Base-by-base conservation (phyloP, 805 yeast genomes). In the Cyberlindnera japonica region DNA sequence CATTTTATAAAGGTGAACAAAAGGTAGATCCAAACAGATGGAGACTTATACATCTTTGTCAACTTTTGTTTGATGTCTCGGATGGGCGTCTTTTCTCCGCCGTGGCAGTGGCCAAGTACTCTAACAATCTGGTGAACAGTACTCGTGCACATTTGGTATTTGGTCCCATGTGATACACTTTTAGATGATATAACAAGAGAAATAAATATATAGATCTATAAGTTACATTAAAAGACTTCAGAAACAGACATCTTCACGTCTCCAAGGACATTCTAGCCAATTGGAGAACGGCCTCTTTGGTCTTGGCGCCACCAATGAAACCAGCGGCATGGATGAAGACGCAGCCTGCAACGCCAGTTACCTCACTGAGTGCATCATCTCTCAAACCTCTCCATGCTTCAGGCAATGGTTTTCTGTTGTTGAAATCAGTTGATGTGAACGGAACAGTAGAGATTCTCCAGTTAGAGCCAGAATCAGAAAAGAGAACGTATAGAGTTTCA, bases 241-340 rank as follows among this genome's bases (percentile, higher is more conserved):
- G n/a, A n/a, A n/a, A n/a, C n/a, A n/a, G n/a, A n/a, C n/a, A n/a
- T n/a, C n/a, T 18, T 32, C n/a, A 41, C 35, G 18, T 17, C 35
- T 38, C 40, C 36, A 67, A 45, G 34, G 69, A 63, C 57, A 63
- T 54, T 46, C 65, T 67, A 6, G 98, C 97, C 63, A 93, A 72
- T 56, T 76, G 64, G 43, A 88, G 59, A 12, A 82, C 97, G 23
- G 85, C 83, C 38, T 88, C 96, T 48, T 72, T 68, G 18, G 95
- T 74, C 57, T 79, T 72, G 41, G 91, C 87, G 39, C 99, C 99
- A 33, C 99, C 99, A 56, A 93, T 93, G 65, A 93, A 93, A 0
- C 99, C 98, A 30, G 95, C 86, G 32, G 98, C 96, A 55, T 93
- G 99, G 43, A 93, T 79, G 58, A 93, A 93, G 16, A 90, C 78